Base-by-base conservation (phyloP, 164 flowering plant genomes). In the Stephania yunnanensis region DNA sequence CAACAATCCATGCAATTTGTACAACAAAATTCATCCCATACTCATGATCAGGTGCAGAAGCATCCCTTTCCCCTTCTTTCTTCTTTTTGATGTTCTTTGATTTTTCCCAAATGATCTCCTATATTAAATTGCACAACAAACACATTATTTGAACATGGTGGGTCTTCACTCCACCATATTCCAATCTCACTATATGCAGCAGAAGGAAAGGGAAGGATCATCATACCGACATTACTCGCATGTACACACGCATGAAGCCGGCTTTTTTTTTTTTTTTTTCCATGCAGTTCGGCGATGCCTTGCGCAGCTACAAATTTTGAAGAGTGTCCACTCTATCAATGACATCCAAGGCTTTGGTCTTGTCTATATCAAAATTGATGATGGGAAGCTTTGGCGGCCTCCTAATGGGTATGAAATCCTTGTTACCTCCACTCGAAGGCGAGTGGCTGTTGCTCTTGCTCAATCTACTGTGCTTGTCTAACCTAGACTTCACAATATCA, bases 321-420 rank as follows among this genome's bases (percentile, higher is more conserved):
- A 91, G 78, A 1, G 88, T 85, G 77, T 92, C 98, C 77, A 94
- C 98, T 72, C 97, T 83, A 78, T 94, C 98, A 44, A 95, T 95
- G 20, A 89, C 92, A 85, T 95, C 97, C 87, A 95, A 76, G 25
- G 97, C 97, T 71, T 91, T 95, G 78, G 84, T 83, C 75, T 88
- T 86, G 75, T 95, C 97, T 29, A 89, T 88, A 73, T 88, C 92
- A 74, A 95, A 93, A 80, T 90, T 86, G 3, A 93, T 90, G 66
- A 91, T 78, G 0, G 97, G 97, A 65, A 89, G 79, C 0, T 86
- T 84, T 2, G 81, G 82, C 0, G 83, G 86, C 80, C 93, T 85
- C 71, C 92, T 75, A 22, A 83, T 72, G 11, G 89, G 83, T 70
- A 81, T 88, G 1, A 81, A 80, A 48, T 89, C 92, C 76, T 82